Conservation (phyloP, 225 moss, liverwort and hornwort genomes). For the Rhytidiadelphus loreus region DNA sequence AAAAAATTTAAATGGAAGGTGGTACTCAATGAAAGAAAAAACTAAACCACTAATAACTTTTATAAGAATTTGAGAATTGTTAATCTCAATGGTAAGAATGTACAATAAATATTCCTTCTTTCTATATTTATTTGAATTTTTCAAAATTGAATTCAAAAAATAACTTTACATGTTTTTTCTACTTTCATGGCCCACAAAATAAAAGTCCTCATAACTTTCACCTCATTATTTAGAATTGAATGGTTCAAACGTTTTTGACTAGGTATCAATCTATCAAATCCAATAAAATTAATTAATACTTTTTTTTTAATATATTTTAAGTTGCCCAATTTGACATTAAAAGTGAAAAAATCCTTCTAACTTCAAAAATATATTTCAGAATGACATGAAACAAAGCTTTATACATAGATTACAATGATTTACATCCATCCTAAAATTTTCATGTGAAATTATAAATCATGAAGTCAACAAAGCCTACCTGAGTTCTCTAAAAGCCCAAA, state of each 20-base stretch:
- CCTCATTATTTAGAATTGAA: not conserved
- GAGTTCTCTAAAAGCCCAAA: rapidly evolving
- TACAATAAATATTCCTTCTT: rapidly evolving
- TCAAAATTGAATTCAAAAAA: not conserved
- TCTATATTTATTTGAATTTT: not conserved
- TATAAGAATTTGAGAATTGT: rapidly evolving
- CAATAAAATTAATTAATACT: not conserved
- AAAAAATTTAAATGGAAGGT: not conserved
- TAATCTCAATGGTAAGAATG: rapidly evolving
- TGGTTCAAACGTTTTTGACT: not conserved
- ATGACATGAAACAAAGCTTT: not conserved
- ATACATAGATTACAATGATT: rapidly evolving
- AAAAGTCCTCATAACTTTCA: not conserved
- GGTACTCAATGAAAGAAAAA: rapidly evolving
- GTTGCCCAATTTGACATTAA: rapidly evolving
- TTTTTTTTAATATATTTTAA: too few species aligned
- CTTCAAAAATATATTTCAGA: not conserved
- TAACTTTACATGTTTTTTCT: not conserved
- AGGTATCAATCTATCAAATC: not conserved
- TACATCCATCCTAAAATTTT: rapidly evolving
- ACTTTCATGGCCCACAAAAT: rapidly evolving
- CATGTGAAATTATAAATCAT: rapidly evolving
- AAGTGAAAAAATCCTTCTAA: not conserved
- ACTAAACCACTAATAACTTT: not conserved
- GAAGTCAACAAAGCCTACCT: rapidly evolving